Percentiles rank a stretch among this genome's conserved stretches.
These are phyloP conservation scores for Sextonia rubra DNA, from an alignment of 164 flowering plant species.

Conservation along the genomic window DNA sequence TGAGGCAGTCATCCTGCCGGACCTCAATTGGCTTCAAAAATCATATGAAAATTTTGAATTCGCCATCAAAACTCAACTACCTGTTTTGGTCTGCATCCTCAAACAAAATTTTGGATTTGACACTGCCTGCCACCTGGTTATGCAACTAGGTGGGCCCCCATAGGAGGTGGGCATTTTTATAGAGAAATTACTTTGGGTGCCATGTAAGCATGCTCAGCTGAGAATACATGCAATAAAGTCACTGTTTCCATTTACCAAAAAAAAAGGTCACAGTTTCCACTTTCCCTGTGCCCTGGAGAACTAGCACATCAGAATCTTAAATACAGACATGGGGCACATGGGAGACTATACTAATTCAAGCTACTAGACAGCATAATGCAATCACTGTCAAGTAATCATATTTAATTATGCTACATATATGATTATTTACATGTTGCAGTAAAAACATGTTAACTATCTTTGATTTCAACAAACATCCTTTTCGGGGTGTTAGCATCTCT, in stretches of 20 bases:
- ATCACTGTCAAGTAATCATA: conserved; percentile 15
- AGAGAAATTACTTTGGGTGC: neutral
- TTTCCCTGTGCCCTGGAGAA: neutral
- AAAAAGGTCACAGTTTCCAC: neutral
- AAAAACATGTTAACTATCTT: conserved; percentile 19
- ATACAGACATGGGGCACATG: conserved; percentile 3
- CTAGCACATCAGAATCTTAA: neutral
- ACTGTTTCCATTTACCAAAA: conserved; percentile 1
- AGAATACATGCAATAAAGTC: neutral
- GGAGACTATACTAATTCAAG: neutral
- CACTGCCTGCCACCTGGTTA: no score
- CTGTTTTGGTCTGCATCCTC: neutral
- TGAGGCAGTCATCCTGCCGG: no score
- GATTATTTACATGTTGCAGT: conserved; percentile 11
- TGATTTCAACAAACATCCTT: neutral
- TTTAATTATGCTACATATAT: conserved; percentile 41
- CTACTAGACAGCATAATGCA: neutral
- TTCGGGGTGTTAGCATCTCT: conserved; percentile 18
- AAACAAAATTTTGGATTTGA: no score
- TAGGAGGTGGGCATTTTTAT: neutral
- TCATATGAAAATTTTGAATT: neutral
- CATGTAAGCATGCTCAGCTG: neutral
- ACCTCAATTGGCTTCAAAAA: no score
- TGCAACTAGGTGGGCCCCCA: no score
- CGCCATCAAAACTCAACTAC: neutral